Percentiles rank a stretch among this genome's conserved stretches.
These are phyloP conservation scores for Mimosa bimucronata DNA, from an alignment of 306 rosid genomes.

Conservation along the genomic window DNA sequence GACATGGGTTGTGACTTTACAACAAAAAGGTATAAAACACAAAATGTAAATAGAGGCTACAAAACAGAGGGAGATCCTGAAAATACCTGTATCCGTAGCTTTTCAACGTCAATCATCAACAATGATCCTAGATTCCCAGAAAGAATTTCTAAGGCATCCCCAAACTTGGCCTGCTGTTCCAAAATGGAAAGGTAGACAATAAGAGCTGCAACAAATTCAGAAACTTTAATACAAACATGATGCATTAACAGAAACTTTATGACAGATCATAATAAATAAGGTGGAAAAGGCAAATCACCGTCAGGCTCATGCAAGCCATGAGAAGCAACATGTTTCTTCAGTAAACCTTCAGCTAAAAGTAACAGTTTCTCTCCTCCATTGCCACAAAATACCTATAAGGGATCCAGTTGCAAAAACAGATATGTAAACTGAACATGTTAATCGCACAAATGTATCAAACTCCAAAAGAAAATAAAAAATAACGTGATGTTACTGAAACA, in stretches of 20 bases:
- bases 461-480: constrained; percentile 20
- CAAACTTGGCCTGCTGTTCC: constrained; percentile 94
- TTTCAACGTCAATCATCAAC: constrained; percentile 81
- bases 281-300: constrained; percentile 53
- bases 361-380: constrained; percentile 89
- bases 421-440: constrained; percentile 25
- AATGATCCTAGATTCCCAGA: constrained; percentile 89
- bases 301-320: constrained; percentile 96
- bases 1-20: constrained; percentile 11
- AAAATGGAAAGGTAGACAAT: constrained; percentile 84
- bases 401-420: constrained; percentile 39
- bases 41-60: not conserved
- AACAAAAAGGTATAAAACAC: constrained; percentile 21
- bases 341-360: constrained; percentile 89
- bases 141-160: constrained; percentile 92
- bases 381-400: constrained; percentile 72
- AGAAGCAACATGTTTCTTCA: constrained; percentile 88
- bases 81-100: constrained; percentile 92
- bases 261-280: constrained; percentile 7
- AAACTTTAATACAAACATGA: constrained; percentile 31
- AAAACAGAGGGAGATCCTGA: constrained; percentile 38
- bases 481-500: constrained; percentile 13
- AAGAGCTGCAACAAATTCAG: constrained; percentile 67
- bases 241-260: constrained; percentile 23
- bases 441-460: constrained; percentile 13